Evolutionary conservation across 257 asterid genomes (phyloP).

Genomic region (Haberlea rhodopensis): DNA sequence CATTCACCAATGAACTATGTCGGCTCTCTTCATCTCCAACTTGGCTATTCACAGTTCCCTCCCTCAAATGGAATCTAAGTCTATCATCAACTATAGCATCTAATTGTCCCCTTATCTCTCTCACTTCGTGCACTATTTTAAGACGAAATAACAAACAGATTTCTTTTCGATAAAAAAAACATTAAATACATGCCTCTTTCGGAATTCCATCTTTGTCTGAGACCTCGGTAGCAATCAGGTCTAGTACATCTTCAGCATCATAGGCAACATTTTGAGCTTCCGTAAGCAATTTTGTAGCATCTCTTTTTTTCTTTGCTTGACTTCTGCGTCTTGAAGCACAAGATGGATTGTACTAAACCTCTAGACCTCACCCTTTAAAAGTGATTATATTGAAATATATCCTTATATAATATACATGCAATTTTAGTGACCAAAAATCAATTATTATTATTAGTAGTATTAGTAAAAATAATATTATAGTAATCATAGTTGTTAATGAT

Average conservation of each 20-base stretch:
- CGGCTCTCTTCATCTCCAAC: not conserved
- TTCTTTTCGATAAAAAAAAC: too few relatives aligned
- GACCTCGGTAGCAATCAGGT: not conserved
- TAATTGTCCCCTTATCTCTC: not conserved
- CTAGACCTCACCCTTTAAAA: too few relatives aligned
- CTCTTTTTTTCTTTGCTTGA: not conserved
- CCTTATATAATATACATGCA: too few relatives aligned
- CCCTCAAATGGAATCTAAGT: too few relatives aligned
- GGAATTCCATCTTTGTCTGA: not conserved
- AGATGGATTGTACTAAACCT: not conserved
- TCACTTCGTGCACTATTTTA: not conserved
- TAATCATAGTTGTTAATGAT: too few relatives aligned
- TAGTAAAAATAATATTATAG: too few relatives aligned
- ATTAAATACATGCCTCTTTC: not conserved
- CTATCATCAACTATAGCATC: not conserved
- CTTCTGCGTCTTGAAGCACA: not conserved
- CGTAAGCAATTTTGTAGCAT: not conserved
- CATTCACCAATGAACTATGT: conserved; percentile 26
- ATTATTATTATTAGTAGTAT: too few relatives aligned
- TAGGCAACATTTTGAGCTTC: not conserved
- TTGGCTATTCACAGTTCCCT: too few relatives aligned
- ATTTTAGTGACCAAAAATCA: too few relatives aligned
- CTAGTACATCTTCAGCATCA: not conserved
- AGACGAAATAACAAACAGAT: too few relatives aligned
- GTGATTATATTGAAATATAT: too few relatives aligned